Base-by-base conservation (phyloP, 352 stramenopile species). In the Phytophthora hibernalis region DNA sequence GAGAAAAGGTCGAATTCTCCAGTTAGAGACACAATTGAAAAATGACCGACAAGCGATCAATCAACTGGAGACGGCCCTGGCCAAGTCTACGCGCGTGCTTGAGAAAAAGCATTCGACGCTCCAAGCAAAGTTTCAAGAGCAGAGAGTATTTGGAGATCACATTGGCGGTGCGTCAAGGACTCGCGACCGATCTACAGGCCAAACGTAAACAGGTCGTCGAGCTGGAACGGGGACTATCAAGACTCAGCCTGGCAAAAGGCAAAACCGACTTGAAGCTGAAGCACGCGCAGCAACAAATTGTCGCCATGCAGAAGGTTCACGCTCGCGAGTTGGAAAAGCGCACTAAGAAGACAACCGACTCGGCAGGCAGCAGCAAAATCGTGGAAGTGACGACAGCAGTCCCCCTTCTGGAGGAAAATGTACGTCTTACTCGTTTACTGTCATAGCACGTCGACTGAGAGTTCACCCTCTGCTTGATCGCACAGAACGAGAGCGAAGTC, bases 101-200 rank as follows among this genome's bases (percentile, higher is more conserved):
- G 73, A 87, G 43, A 74, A 65, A 37, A 82, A 80, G 31, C 51
- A 77, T 22, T 43, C 37, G 24, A 21, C n/a, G 10, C 72, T 80
- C 20, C 72, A 70, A 22, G 21, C 52, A 12, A 85, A 82, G 56
- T 79, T 77, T 31, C 65, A 79, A 5, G 77, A 88, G 35, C 79
- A 87, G 47, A 82, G 79, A 90, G 58, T 74, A 84, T 52, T 37
- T 90, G n/a, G 79, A 84, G 31, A 79, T 90, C 55, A 89, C 82
- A 5, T 62, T 87, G 21, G 79, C 70, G 12, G 82, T 90, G 22
- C 72, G 79, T 2, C 77, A 85, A n/a, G 77, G 82, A 21, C 73
- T 90, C 9, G 77, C 74, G 1, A 76, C 65, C 15, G 82, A 90
- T 42, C 59, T 90, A 8, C 77, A 88, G 38, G 45, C 44, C 37